Base-by-base conservation (phyloP, 441 rosid species). In the Pelargonium myrrhifolium region DNA sequence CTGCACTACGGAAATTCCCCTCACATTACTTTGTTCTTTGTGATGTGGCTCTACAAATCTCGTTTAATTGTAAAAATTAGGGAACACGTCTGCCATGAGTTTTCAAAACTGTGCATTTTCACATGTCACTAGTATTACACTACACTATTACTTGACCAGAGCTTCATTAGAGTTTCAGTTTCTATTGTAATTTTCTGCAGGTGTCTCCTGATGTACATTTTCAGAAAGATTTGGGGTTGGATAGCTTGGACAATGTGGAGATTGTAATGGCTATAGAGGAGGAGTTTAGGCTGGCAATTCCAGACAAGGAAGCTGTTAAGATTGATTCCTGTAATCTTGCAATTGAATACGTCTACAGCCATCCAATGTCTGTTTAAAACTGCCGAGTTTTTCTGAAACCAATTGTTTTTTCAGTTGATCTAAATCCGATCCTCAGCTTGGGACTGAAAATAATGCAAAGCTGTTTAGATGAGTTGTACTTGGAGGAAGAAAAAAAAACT, bases 221-320 rank as follows among this genome's bases (percentile, higher is more conserved):
- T 79, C 97, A 93, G 72, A 89, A 87, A 45, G 97, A 90, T 83
- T 60, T 93, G 75, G 96, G 93, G 0, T 80, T 93, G 80, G 97
- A 90, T 79, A 90, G 98, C 81, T 80, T 93, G 85, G 98, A 93
- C 86, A 90, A 70, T 7, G 94, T 93, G 76, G 98, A 93, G 88
- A 89, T 93, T 53, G 89, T 93, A 45, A 89, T 93, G 97, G 98
- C 91, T 26, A 78, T 93, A 17, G 96, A 93, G 79, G 98, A 90
- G 75, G 98, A 93, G 72, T 93, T 93, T 80, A 93, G 90, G 85
- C 86, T 90, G 63, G 96, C 90, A 71, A 93, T 93, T 14, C 97
- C 96, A 1, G 96, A 93, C 82, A 85, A 83, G 79, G 98, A 93
- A 84, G 98, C 98, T 51, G 94, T 84, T 42, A 90, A 80, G 82